These are phyloP conservation scores for Penicillium tannophilum DNA, from an alignment of 495 filamentous ascomycete genomes.

Conservation along the genomic window DNA sequence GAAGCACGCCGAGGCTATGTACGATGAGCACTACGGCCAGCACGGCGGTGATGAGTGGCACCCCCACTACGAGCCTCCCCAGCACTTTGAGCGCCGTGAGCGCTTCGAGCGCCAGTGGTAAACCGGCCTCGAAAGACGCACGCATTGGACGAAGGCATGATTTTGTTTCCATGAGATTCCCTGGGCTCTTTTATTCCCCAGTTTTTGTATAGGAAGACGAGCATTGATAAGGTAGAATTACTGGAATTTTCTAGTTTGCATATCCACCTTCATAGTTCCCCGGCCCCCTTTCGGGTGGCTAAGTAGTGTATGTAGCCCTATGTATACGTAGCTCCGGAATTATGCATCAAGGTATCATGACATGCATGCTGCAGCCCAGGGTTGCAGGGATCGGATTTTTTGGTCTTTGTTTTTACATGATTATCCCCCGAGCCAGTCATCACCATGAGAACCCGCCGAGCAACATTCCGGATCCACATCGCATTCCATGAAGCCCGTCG, in stretches of 20 bases:
- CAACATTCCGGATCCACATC: conserved; percentile 23
- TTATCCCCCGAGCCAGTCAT: conserved; percentile 23
- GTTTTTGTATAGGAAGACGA: conserved; percentile 4
- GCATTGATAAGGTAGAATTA: conserved; percentile 6
- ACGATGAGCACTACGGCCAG: conserved; percentile 59
- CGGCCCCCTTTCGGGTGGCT: neutral
- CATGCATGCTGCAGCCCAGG: conserved; percentile 4
- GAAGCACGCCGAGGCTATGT: conserved; percentile 64
- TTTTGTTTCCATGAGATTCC: conserved; percentile 14
- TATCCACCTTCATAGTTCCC: neutral
- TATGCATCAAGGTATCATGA: neutral
- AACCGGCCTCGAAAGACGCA: neutral
- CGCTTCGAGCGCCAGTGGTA: conserved; percentile 30
- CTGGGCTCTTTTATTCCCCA: conserved; percentile 8
- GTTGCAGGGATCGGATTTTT: conserved; percentile 5
- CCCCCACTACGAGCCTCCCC: conserved; percentile 33
- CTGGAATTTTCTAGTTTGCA: neutral
- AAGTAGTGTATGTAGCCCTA: conserved; percentile 2
- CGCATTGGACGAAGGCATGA: conserved; percentile 15
- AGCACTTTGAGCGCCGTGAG: conserved; percentile 12
- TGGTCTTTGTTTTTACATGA: neutral
- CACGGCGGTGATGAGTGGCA: conserved; percentile 48
- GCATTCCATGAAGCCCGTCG: conserved; percentile 24
- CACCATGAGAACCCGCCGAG: conserved; percentile 29
- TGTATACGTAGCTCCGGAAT: neutral